A percentile compares a stretch with the other conserved stretches of the same genome.
These are phyloP conservation scores for Paspalum vaginatum DNA, from an alignment of 176 grass and related monocot species.

Conservation along the genomic window DNA sequence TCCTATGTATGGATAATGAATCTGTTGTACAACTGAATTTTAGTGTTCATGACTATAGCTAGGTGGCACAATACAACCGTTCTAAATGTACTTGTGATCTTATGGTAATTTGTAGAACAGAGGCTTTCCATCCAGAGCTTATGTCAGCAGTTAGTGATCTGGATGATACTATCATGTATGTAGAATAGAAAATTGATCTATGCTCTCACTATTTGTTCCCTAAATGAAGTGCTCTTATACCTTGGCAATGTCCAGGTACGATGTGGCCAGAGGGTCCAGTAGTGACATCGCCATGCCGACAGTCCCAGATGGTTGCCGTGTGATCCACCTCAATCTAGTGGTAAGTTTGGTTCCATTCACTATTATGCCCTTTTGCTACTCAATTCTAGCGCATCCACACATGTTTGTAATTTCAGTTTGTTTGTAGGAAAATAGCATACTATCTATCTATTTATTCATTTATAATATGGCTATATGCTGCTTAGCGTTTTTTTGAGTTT, in stretches of 20 bases:
- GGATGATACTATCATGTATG: not conserved
- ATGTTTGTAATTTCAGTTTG: not conserved
- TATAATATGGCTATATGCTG: not conserved
- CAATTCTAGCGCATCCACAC: not conserved
- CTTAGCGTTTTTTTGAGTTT: too few species aligned
- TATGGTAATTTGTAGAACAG: not conserved
- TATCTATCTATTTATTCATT: not conserved
- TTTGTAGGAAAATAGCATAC: slow-evolving; percentile 10
- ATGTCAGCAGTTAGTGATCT: not conserved
- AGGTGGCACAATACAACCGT: not conserved
- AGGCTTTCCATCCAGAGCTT: not conserved
- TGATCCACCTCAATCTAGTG: slow-evolving; percentile 92
- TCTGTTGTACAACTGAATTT: not conserved
- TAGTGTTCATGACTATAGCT: not conserved
- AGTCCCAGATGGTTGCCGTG: slow-evolving; percentile 59
- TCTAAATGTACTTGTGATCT: not conserved
- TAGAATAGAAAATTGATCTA: not conserved
- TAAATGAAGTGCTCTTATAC: slow-evolving; percentile 6
- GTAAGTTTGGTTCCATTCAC: slow-evolving; percentile 42
- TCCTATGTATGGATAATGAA: not conserved
- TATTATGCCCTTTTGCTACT: not conserved
- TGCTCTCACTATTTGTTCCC: not conserved
- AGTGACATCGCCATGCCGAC: slow-evolving; percentile 24
- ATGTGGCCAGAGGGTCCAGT: slow-evolving; percentile 49
- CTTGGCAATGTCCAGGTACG: slow-evolving; percentile 62